Evolutionary conservation across 179 eudicot species (phyloP).

Genomic region (Silene coronaria): DNA sequence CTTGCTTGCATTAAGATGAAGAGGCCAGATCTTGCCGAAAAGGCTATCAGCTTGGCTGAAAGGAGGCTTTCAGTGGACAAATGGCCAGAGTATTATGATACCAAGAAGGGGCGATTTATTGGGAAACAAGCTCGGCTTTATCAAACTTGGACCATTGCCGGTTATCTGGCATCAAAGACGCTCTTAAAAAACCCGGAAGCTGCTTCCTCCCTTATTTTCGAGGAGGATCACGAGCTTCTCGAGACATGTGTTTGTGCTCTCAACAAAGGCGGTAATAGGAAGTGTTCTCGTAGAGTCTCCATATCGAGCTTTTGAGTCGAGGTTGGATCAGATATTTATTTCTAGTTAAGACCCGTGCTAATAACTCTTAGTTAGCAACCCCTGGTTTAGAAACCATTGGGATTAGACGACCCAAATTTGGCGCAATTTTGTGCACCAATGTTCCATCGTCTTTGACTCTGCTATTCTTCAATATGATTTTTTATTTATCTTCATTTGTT

Average conservation of each 20-base stretch:
- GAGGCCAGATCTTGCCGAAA: slow-evolving; percentile 34
- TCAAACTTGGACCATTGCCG: slow-evolving; percentile 42
- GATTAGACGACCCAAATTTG: not conserved
- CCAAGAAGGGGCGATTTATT: slow-evolving; percentile 32
- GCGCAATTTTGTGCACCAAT: not conserved
- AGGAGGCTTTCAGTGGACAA: slow-evolving; percentile 33
- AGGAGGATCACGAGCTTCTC: slow-evolving; percentile 39
- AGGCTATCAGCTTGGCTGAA: slow-evolving; percentile 34
- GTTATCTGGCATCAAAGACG: slow-evolving; percentile 32
- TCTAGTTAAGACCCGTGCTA: not conserved
- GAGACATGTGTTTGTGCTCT: slow-evolving; percentile 40
- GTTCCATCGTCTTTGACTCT: not conserved
- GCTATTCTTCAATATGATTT: not conserved
- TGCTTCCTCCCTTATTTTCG: slow-evolving; percentile 31
- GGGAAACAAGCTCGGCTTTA: slow-evolving; percentile 40
- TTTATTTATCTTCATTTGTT: not conserved
- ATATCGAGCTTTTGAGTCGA: not conserved
- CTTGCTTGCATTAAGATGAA: slow-evolving; percentile 40
- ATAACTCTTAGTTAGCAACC: not conserved
- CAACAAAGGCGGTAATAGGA: slow-evolving; percentile 29
- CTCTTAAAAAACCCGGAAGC: slow-evolving; percentile 32
- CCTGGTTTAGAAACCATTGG: not conserved
- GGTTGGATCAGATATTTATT: not conserved
- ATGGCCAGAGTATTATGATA: slow-evolving; percentile 51
- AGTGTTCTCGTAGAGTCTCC: slow-evolving; percentile 33